A percentile compares a stretch with the other conserved stretches of the same genome.
These are phyloP conservation scores for Crataegus laevigata DNA, from an alignment of 306 rosid species.

Conservation along the genomic window DNA sequence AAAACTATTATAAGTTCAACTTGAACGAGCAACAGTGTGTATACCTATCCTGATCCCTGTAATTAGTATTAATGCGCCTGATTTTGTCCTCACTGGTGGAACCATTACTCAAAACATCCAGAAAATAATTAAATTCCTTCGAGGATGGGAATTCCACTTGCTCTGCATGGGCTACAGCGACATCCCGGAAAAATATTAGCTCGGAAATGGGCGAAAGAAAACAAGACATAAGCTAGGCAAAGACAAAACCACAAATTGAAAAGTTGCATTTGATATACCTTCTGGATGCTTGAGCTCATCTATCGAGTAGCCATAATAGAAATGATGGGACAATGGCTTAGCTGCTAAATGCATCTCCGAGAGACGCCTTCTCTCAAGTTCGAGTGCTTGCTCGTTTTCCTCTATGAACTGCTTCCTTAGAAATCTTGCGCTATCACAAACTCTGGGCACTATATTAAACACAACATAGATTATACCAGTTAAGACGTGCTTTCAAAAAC, in stretches of 20 bases:
- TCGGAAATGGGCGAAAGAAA: background rate
- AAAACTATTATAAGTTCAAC: background rate
- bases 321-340: slow-evolving; percentile 17
- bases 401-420: slow-evolving; percentile 24
- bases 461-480: background rate
- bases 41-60: slow-evolving; percentile 30
- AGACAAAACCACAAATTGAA: background rate
- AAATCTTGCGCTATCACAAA: slow-evolving; percentile 23
- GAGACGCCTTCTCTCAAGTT: slow-evolving; percentile 21
- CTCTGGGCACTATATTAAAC: slow-evolving; percentile 15
- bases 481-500: background rate
- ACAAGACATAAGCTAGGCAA: background rate
- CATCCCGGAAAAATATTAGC: background rate
- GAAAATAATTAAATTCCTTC: slow-evolving; percentile 14
- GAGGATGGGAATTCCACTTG: slow-evolving; percentile 22
- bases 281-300: slow-evolving; percentile 23
- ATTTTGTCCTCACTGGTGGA: slow-evolving; percentile 25
- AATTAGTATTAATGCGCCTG: slow-evolving; percentile 14
- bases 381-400: slow-evolving; percentile 28
- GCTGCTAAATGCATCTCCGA: slow-evolving; percentile 15
- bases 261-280: slow-evolving; percentile 15
- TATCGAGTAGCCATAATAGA: slow-evolving; percentile 18
- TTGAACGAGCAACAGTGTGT: background rate
- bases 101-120: slow-evolving; percentile 27
- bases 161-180: slow-evolving; percentile 13